Percentiles rank a stretch among this genome's conserved stretches.
Conservation (phyloP, 2,329 filamentous ascomycete species). For the Thielaviopsis cerberus region DNA sequence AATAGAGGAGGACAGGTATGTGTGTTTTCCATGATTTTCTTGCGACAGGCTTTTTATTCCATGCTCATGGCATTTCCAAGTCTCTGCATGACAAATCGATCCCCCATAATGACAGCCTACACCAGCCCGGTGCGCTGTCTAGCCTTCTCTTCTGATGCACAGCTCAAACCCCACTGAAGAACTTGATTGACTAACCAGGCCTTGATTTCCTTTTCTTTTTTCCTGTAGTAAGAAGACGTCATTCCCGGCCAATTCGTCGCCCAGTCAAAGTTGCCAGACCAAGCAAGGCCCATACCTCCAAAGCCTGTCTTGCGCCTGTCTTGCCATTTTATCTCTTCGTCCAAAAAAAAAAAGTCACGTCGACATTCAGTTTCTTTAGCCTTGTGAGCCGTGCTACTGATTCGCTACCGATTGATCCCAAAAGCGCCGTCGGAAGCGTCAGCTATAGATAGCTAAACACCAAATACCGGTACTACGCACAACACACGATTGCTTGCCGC, state of each 20-base stretch:
- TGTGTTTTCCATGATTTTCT: conserved; percentile 17
- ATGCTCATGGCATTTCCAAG: neutral
- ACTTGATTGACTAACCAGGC: neutral
- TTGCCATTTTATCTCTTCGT: neutral
- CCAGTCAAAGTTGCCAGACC: neutral
- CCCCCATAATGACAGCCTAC: neutral
- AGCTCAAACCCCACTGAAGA: neutral
- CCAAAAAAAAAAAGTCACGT: neutral
- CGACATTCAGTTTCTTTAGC: neutral
- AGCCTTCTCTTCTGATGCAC: neutral
- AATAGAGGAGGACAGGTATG: neutral
- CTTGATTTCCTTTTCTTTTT: neutral
- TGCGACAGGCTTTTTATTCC: conserved; percentile 14
- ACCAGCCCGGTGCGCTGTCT: neutral
- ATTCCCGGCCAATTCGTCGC: neutral
- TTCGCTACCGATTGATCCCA: neutral
- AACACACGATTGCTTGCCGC: neutral
- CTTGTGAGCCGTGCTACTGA: neutral
- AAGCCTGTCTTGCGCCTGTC: neutral
- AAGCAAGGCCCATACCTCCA: neutral
- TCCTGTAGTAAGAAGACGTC: neutral
- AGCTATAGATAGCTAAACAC: neutral
- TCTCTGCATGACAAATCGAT: neutral
- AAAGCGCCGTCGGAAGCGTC: neutral
- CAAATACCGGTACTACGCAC: neutral